Conservation (phyloP, 176 grass and related monocot genomes). For the Aegilops longissima region DNA sequence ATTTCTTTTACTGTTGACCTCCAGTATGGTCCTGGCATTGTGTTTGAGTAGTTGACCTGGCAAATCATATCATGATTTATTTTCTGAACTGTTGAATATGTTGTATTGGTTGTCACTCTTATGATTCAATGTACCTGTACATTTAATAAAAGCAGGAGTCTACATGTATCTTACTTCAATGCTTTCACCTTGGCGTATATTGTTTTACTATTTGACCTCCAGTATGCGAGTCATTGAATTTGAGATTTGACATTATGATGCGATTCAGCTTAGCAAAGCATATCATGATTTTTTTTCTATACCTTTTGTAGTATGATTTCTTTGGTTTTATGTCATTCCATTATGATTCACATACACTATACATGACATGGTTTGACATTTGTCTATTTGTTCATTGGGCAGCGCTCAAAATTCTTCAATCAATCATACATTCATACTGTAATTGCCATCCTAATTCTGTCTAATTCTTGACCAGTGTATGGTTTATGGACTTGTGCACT, state of each 20-base stretch:
- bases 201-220: neutral
- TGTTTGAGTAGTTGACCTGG: neutral
- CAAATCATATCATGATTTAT: neutral
- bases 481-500: neutral
- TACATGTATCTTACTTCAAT: neutral
- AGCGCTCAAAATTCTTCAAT: neutral
- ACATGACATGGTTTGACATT: neutral
- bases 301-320: neutral
- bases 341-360: neutral
- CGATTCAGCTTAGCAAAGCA: too few species aligned
- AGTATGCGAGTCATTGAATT: neutral
- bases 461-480: neutral
- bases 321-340: neutral
- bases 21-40: neutral
- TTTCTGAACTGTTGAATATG: neutral
- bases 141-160: neutral
- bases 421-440: slow-evolving; percentile 6
- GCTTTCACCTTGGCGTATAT: neutral
- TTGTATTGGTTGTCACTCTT: neutral
- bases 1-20: neutral
- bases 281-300: too few species aligned
- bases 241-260: neutral
- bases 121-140: neutral
- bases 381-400: neutral
- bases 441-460: neutral